Percentiles rank a stretch among this genome's conserved stretches.
Conservation (phyloP, 192 early-diverging fungal genomes). For the Coemansia sp. region DNA sequence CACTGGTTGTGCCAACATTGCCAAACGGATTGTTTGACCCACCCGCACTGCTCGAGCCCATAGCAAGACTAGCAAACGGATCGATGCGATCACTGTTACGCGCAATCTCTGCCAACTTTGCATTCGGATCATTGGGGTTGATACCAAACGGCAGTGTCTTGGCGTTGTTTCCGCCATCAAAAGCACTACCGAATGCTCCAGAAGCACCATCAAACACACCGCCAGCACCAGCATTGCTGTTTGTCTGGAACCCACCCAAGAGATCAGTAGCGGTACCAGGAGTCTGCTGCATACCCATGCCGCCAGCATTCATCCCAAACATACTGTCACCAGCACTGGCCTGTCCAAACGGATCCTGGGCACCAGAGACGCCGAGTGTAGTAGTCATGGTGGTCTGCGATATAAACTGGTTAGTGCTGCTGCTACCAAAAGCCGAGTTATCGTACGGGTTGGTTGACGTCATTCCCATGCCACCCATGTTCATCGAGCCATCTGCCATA, state of each 20-base stretch:
- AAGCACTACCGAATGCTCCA: slow-evolving; percentile 44
- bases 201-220: slow-evolving; percentile 35
- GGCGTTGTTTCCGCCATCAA: slow-evolving; percentile 48
- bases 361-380: background rate
- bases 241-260: slow-evolving; percentile 8
- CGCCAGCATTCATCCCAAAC: too few relatives aligned
- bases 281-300: too few relatives aligned
- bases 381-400: slow-evolving; percentile 32
- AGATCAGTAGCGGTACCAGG: slow-evolving; percentile 2
- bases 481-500: background rate
- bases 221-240: background rate
- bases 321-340: background rate
- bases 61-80: slow-evolving; percentile 55
- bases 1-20: too few relatives aligned
- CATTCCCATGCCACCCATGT: slow-evolving; percentile 15
- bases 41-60: slow-evolving; percentile 17
- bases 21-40: slow-evolving; percentile 28
- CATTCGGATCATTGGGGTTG: slow-evolving; percentile 37
- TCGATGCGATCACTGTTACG: slow-evolving; percentile 56
- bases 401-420: slow-evolving; percentile 31
- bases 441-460: slow-evolving; percentile 12
- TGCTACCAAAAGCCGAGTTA: slow-evolving; percentile 12
- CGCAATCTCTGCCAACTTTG: slow-evolving; percentile 52
- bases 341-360: background rate
- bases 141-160: slow-evolving; percentile 43